Evolutionary conservation across 768 basidiomycete genomes (phyloP), one percentile per base, ranked within the genome.

Genomic region (Auricularia heimuer): DNA sequence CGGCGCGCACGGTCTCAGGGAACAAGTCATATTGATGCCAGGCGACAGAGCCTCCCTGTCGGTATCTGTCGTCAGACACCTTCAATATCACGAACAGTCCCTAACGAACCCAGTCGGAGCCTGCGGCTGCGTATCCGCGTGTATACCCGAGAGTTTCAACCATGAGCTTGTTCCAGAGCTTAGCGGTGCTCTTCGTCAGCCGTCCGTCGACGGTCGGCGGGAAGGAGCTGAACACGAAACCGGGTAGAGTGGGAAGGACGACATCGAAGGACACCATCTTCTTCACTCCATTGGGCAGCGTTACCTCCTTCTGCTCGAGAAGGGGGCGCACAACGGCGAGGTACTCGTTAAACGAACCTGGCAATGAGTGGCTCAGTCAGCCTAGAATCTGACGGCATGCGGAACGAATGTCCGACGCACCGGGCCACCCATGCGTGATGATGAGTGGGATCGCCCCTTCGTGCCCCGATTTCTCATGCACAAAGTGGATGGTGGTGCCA

Each of bases 101-200:
- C 44, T 2, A 2, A 44, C 47, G 47, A 12, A 51, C 47, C 47
- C 47, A 51, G 47, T 51, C 47, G 6, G 6, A 6, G 21, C 47
- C 47, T 12, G 47, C 47, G 29, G 68, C 64, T 35, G 67, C 68
- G 34, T 70, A 74, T 11, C 63, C 63, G 24, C 63, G 51, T 36
- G 62, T 61, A 61, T 73, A 74, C 14, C 69, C 69, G 0, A 74
- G 65, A 3, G 73, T 68, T 12, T 71, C 67, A 11, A 65, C 68
- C 72, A 74, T 72, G 42, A 74, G 69, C 4, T 65, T 69, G 58
- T 74, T 70, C 63, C 68, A 72, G 54, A 74, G 65, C 12, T 68
- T 45, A 3, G 73, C 72, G 37, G 70, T 74, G 60, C 72, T 70
- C 12, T 63, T 61, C 47, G 18, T 16, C 16, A 18, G 16, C 1